Conservation (phyloP, 495 filamentous ascomycete species). For the Tuber borchii region DNA sequence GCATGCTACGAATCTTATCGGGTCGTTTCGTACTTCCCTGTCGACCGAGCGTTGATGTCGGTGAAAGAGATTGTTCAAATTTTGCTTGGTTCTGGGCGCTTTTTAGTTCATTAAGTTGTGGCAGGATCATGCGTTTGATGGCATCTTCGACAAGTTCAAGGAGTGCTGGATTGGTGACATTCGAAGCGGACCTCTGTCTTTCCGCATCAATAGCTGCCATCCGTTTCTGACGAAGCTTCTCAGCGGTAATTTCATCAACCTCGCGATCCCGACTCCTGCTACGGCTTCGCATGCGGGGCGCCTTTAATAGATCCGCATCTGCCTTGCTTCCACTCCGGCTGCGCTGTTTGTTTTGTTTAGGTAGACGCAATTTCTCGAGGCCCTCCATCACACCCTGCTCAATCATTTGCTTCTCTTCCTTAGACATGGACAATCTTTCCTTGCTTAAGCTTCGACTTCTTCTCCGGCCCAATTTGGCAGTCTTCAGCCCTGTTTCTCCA, state of each 20-base stretch:
- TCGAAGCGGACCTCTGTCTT: slow-evolving; percentile 49
- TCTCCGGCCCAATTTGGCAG: slow-evolving; percentile 40
- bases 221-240: slow-evolving; percentile 37
- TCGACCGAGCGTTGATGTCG: slow-evolving; percentile 43
- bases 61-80: slow-evolving; percentile 47
- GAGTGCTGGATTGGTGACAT: slow-evolving; percentile 91
- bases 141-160: slow-evolving; percentile 94
- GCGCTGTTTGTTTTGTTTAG: slow-evolving; percentile 45
- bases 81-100: slow-evolving; percentile 69
- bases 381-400: slow-evolving; percentile 55
- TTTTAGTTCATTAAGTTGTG: slow-evolving; percentile 85
- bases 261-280: slow-evolving; percentile 60
- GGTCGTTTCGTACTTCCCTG: slow-evolving; percentile 49
- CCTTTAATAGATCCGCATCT: slow-evolving; percentile 36
- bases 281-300: slow-evolving; percentile 48
- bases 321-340: slow-evolving; percentile 47
- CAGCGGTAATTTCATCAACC: slow-evolving; percentile 45
- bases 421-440: slow-evolving; percentile 57
- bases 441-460: slow-evolving; percentile 67
- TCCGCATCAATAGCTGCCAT: slow-evolving; percentile 37
- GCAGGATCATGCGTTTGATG: slow-evolving; percentile 82
- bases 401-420: slow-evolving; percentile 61
- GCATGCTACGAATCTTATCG: slow-evolving; percentile 60
- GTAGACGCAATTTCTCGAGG: slow-evolving; percentile 42
- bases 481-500: slow-evolving; percentile 40